These are phyloP conservation scores for Colletotrichum sp. DNA, from an alignment of 2,329 filamentous ascomycete species.

Conservation along the genomic window DNA sequence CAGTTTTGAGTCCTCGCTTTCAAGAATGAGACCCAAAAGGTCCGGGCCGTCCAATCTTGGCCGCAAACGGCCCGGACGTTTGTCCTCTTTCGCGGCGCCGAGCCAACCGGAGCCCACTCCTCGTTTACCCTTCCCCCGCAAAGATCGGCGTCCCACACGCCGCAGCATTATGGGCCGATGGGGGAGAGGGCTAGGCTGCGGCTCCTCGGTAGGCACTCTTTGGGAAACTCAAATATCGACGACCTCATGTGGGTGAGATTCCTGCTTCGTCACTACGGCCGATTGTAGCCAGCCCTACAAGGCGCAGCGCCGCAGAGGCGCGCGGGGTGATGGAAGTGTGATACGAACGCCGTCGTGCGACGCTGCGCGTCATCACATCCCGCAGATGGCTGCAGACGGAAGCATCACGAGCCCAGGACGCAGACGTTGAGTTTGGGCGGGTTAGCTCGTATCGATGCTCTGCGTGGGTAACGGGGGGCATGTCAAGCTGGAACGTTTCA, in stretches of 20 bases:
- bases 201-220: neutral
- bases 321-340: neutral
- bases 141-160: neutral
- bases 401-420: neutral
- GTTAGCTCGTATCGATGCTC: neutral
- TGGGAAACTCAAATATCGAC: neutral
- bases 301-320: neutral
- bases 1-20: neutral
- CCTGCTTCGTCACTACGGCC: neutral
- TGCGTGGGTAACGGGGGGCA: neutral
- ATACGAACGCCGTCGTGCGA: neutral
- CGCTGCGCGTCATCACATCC: neutral
- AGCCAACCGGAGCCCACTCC: neutral
- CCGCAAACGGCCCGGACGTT: neutral
- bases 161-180: neutral
- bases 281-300: neutral
- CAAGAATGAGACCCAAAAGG: neutral
- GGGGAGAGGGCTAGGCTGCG: neutral
- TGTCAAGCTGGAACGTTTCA: neutral
- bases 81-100: neutral
- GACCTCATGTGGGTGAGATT: neutral
- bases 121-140: neutral
- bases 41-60: neutral
- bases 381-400: neutral
- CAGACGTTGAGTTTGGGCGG: neutral